These are phyloP conservation scores for Draba incana DNA, from an alignment of 345 rosid genomes.

Conservation along the genomic window DNA sequence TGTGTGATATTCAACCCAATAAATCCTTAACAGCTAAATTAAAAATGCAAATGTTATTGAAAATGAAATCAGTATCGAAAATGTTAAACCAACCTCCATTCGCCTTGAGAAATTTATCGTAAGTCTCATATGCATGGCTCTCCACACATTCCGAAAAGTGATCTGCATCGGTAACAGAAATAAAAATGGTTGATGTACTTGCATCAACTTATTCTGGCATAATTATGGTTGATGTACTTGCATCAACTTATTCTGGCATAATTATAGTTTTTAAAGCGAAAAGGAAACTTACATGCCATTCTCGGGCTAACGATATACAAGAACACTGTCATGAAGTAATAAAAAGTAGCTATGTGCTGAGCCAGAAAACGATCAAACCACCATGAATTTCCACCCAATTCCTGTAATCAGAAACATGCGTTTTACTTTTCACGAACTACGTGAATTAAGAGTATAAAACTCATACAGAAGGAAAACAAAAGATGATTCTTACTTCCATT, in stretches of 20 bases:
- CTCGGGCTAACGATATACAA: slow-evolving; percentile 93
- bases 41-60: background rate
- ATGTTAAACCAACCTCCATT: slow-evolving; percentile 64
- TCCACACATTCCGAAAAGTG: slow-evolving; percentile 97
- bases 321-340: slow-evolving; percentile 85
- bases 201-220: no score
- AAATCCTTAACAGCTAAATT: background rate
- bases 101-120: slow-evolving; percentile 90
- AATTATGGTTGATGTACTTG: background rate
- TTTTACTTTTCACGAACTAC: slow-evolving; percentile 12
- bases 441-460: background rate
- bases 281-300: slow-evolving; percentile 88
- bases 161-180: slow-evolving; percentile 53
- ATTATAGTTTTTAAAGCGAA: background rate
- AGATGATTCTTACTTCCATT: slow-evolving; percentile 76
- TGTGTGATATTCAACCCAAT: background rate
- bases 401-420: slow-evolving; percentile 55
- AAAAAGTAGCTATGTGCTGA: slow-evolving; percentile 73
- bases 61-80: background rate
- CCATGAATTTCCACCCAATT: slow-evolving; percentile 93
- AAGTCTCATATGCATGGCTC: slow-evolving; percentile 88
- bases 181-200: background rate
- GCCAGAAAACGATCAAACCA: slow-evolving; percentile 97
- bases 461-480: background rate
- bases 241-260: background rate